These are phyloP conservation scores for Rhododendron vialii DNA, from an alignment of 148 eudicot genomes.

Conservation along the genomic window DNA sequence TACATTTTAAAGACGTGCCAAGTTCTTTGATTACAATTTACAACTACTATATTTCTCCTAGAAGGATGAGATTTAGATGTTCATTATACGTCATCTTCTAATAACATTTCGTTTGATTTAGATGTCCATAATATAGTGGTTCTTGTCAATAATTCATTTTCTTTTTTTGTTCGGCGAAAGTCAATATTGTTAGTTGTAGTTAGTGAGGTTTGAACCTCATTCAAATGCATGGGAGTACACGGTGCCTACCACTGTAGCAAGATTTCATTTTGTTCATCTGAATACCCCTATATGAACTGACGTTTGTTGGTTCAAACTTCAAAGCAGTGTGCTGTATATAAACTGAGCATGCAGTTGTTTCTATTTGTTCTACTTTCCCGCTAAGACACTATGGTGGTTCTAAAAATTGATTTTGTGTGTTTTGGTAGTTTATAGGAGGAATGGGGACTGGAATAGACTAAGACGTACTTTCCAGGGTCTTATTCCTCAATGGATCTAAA, in stretches of 20 bases:
- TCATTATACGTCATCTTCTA: background rate
- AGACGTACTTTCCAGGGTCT: conserved; percentile 23
- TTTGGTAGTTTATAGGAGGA: conserved; percentile 27
- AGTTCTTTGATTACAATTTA: background rate
- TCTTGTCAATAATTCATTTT: background rate
- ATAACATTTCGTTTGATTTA: background rate
- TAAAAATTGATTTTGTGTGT: background rate
- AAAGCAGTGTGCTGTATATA: background rate
- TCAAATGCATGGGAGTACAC: no score
- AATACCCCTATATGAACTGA: background rate
- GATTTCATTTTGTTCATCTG: background rate
- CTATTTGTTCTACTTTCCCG: background rate
- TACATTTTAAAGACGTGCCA: background rate
- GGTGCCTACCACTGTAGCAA: no score
- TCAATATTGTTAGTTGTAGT: background rate
- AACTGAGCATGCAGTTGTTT: background rate
- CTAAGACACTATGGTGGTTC: background rate
- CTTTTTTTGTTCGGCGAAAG: no score
- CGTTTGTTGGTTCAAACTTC: background rate
- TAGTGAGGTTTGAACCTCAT: no score
- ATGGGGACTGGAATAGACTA: conserved; percentile 38
- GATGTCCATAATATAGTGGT: background rate
- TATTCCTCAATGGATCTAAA: conserved; percentile 29
- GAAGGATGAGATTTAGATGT: background rate
- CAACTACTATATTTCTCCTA: background rate